Evolutionary conservation across 208 protist species (phyloP).

Genomic region (Novymonas esmeraldas): DNA sequence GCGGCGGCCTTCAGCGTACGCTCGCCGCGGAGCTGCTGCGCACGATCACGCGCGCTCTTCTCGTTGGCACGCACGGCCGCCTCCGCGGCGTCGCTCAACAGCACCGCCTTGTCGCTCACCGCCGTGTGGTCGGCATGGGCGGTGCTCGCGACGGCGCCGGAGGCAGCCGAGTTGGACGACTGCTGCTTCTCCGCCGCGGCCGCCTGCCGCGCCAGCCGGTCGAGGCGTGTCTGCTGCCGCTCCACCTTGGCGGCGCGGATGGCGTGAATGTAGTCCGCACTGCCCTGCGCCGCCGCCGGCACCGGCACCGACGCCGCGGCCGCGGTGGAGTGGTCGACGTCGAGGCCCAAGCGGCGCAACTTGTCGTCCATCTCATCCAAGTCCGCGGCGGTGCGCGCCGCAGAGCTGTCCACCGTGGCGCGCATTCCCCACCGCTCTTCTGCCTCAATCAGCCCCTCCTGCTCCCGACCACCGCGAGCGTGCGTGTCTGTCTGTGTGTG

Average conservation of each 20-base stretch:
- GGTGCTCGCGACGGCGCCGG: background rate
- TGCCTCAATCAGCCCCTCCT: background rate
- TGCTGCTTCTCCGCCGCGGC: conserved; percentile 46
- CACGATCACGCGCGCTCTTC: conserved; percentile 2
- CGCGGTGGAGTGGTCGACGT: conserved; percentile 22
- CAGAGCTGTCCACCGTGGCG: conserved; percentile 6
- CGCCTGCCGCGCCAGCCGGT: conserved; percentile 66
- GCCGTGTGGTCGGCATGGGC: conserved; percentile 16
- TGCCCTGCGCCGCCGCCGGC: conserved; percentile 4
- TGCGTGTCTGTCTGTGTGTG: background rate
- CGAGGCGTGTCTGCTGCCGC: conserved; percentile 45
- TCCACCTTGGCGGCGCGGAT: conserved; percentile 65
- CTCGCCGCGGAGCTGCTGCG: conserved; percentile 28
- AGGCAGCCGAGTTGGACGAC: background rate
- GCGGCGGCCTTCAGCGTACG: conserved; percentile 34
- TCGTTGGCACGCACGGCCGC: conserved; percentile 10
- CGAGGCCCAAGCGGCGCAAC: conserved; percentile 65
- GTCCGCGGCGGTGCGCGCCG: conserved; percentile 44
- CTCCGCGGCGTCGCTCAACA: conserved; percentile 14
- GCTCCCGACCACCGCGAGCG: too few species aligned
- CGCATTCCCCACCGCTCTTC: conserved; percentile 10
- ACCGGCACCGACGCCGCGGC: background rate
- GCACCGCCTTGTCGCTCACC: conserved; percentile 34
- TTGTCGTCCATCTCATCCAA: conserved; percentile 83
- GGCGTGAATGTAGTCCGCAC: conserved; percentile 45